Percentiles rank a stretch among this genome's conserved stretches.
These are phyloP conservation scores for Ophiognomonia clavigignenti-juglandacearum DNA, from an alignment of 2,329 filamentous ascomycete genomes.

Conservation along the genomic window DNA sequence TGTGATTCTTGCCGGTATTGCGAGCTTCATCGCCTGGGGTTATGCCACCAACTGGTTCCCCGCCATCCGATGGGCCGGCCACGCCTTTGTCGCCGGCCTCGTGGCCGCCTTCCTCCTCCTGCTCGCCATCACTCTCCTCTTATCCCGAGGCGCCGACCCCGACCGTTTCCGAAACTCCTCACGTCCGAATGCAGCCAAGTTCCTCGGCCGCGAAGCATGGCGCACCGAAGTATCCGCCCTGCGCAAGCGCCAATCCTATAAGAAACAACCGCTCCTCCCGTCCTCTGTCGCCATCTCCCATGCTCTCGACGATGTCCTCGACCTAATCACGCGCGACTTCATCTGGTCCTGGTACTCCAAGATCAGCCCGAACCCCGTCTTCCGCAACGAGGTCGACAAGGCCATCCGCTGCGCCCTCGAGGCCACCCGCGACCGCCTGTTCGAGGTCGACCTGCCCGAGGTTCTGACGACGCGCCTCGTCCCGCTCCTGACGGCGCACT, in stretches of 20 bases:
- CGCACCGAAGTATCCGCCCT: constrained; percentile 62
- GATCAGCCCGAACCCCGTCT: constrained; percentile 76
- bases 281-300: constrained; percentile 73
- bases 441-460: constrained; percentile 77
- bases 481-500: constrained; percentile 81
- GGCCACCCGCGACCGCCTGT: constrained; percentile 66
- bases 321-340: constrained; percentile 76
- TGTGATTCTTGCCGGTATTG: constrained; percentile 62
- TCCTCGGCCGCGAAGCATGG: constrained; percentile 64
- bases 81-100: constrained; percentile 73
- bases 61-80: constrained; percentile 74
- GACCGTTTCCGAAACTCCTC: constrained; percentile 33
- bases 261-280: constrained; percentile 65
- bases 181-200: constrained; percentile 46
- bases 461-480: constrained; percentile 76
- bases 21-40: constrained; percentile 81
- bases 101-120: constrained; percentile 50
- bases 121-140: constrained; percentile 56
- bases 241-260: constrained; percentile 61
- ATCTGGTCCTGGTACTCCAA: constrained; percentile 82
- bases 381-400: constrained; percentile 82
- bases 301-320: constrained; percentile 73
- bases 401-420: constrained; percentile 68
- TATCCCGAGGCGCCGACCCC: constrained; percentile 47
- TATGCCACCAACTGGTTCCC: constrained; percentile 80